Conservation (phyloP, 2,329 filamentous ascomycete species). For the Aspergillus sojae region DNA sequence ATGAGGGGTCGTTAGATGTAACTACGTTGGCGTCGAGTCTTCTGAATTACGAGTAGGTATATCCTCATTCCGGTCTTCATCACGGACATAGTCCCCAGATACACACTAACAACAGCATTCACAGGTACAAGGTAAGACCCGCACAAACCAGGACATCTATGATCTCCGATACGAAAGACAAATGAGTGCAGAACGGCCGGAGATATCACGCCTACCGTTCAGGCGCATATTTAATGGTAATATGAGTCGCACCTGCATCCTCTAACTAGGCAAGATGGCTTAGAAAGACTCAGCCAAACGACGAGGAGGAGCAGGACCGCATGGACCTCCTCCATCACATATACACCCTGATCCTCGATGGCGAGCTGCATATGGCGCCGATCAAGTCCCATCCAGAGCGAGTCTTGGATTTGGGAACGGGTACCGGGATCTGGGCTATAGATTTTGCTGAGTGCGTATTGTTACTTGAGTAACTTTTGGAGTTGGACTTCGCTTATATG, state of each 20-base stretch:
- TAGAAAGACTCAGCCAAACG: constrained; percentile 29
- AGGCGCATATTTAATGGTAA: constrained; percentile 33
- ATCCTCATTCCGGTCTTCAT: not conserved
- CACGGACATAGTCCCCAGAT: too few species aligned
- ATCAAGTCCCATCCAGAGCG: constrained; percentile 26
- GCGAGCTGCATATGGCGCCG: constrained; percentile 30
- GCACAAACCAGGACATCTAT: not conserved
- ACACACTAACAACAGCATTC: constrained; percentile 11
- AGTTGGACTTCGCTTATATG: not conserved
- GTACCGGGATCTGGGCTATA: constrained; percentile 42
- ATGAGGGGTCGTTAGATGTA: not conserved
- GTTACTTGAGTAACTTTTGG: too few species aligned
- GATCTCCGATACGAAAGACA: not conserved
- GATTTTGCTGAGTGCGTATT: constrained; percentile 38
- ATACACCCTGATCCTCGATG: constrained; percentile 36
- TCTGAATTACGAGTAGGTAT: constrained; percentile 35
- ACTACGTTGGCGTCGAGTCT: constrained; percentile 26
- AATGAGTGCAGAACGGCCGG: constrained; percentile 31
- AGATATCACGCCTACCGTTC: constrained; percentile 37
- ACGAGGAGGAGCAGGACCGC: constrained; percentile 39
- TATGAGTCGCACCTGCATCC: not conserved
- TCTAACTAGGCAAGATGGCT: not conserved
- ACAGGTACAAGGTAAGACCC: constrained; percentile 34
- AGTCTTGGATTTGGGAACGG: constrained; percentile 40
- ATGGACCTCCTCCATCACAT: constrained; percentile 40